Evolutionary conservation across 2,329 filamentous ascomycete genomes (phyloP), one percentile per base, ranked within the genome.

Genomic region (Neoascochyta sp.): DNA sequence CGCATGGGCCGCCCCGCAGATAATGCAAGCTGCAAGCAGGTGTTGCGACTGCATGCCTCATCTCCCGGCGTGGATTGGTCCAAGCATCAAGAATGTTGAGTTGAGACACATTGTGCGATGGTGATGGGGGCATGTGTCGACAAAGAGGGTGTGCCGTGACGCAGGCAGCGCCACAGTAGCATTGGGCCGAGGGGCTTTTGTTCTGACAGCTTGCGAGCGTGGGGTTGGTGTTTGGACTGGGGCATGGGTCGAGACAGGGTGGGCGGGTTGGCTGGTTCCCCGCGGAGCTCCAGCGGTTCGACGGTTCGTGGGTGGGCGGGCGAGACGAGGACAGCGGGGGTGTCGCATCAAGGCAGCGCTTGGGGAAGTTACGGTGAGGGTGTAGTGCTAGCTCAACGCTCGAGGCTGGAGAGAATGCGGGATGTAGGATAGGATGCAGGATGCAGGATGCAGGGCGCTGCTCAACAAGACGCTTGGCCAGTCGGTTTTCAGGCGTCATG

Each of bases 41-140:
- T 25, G 18, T 41, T 25, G 35, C 25, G 24, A 33, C 39, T 44
- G 43, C 47, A 47, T 51, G 41, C 35, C 29, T 41, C 30, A 38
- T 17, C 13, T 33, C n/a, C 18, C 14, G 7, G 26, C 11, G 23
- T 27, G 30, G 10, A 51, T 50, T 50, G 39, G 43, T 16, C 30
- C 12, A 22, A 26, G 22, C 13, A 15, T 18, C 13, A 34, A 29
- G 29, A 41, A 34, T 31, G 34, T 29, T 27, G 37, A 34, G 30
- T 17, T 15, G 27, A 30, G 27, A 33, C 35, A 38, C 26, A 33
- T 20, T 24, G 19, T 22, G 25, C 23, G 28, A 24, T 38, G 26
- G 30, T 38, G 35, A 38, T 24, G 23, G 16, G 18, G 19, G 29
- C 35, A 22, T 27, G 27, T 33, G 35, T 33, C 18, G 16, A n/a